Base-by-base conservation (phyloP, 768 basidiomycete species). In the Auriculariales sp. region DNA sequence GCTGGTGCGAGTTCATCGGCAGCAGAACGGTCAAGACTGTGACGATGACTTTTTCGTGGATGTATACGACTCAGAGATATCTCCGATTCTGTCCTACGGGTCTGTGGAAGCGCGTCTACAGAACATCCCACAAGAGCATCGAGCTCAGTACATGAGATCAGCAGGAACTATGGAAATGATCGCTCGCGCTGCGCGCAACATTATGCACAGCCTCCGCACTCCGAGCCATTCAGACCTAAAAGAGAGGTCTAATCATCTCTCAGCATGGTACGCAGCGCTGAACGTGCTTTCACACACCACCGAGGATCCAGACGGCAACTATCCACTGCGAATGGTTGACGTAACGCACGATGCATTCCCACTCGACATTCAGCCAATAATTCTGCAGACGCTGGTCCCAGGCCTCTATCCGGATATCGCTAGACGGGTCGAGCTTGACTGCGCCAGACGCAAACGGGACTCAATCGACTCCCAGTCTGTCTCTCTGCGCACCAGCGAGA, bases 31-130 rank as follows among this genome's bases (percentile, higher is more conserved):
- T 15, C 5, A 10, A 34, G 61, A 63, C 4, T 57, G 42, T 11
- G 60, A 63, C 24, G 52, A 66, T 10, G 66, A 68, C 49, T 59
- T 72, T 42, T 66, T 69, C 22, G 67, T 76, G 19, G 73, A 81
- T 58, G 65, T 79, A 35, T 62, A 55, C 56, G 34, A 52, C 25
- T 52, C 52, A 2, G 45, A 44, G 4, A 24, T 58, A 47, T 24
- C 28, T 46, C 36, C 53, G 46, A 30, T 60, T 53, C 48, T 56
- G 31, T 36, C 35, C 25, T 50, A n/a, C n/a, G n/a, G n/a, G n/a
- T n/a, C n/a, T n/a, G n/a, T n/a, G n/a, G n/a, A n/a, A n/a, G n/a
- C n/a, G n/a, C n/a, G n/a, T n/a, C n/a, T n/a, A n/a, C n/a, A n/a
- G n/a, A n/a, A n/a, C n/a, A n/a, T n/a, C n/a, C n/a, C 17, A 44